phyloP scores from a whole-genome alignment of 2,329 filamentous ascomycete genomes.

The Colletotrichum magnum region DNA sequence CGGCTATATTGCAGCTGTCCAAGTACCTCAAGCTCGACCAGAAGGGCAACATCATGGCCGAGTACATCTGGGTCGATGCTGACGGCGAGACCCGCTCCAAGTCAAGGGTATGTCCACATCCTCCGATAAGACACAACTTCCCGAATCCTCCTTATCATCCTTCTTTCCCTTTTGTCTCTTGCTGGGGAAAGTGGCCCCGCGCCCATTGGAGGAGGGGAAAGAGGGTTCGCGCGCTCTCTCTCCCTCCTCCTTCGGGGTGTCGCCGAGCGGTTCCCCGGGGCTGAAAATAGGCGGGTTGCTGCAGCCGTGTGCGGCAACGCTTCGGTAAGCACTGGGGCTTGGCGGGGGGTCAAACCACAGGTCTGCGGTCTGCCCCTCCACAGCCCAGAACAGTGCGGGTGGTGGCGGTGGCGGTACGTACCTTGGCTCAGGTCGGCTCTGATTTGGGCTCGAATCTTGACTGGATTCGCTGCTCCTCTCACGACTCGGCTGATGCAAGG shows the following conservation, averaged over 20 bases:
- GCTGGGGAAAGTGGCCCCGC: constrained; percentile 18
- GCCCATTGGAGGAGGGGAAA: background rate
- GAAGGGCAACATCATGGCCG: constrained; percentile 89
- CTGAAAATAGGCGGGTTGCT: constrained; percentile 24
- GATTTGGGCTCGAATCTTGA: constrained; percentile 13
- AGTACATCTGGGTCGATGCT: constrained; percentile 97
- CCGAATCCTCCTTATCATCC: constrained; percentile 41
- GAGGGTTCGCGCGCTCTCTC: too few relatives aligned
- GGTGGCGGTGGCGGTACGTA: constrained; percentile 21
- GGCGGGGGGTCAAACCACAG: constrained; percentile 36
- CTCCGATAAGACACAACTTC: constrained; percentile 39
- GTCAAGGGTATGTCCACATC: constrained; percentile 82
- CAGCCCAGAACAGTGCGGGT: constrained; percentile 9
- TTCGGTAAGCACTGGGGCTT: constrained; percentile 34
- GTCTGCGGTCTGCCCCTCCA: constrained; percentile 26
- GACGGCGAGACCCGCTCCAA: constrained; percentile 90
- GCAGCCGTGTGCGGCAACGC: constrained; percentile 21
- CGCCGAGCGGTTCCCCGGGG: constrained; percentile 21
- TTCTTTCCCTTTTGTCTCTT: constrained; percentile 10
- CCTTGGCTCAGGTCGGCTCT: constrained; percentile 12
- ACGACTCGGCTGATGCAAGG: constrained; percentile 35
- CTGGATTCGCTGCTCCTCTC: constrained; percentile 3
- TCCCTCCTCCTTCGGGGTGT: constrained; percentile 17
- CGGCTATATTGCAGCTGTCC: constrained; percentile 73
- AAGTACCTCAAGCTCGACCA: constrained; percentile 95